A percentile compares a stretch with the other conserved stretches of the same genome.
These are phyloP conservation scores for Rhizopus microsporus DNA, from an alignment of 371 early-diverging fungal species.

Conservation along the genomic window DNA sequence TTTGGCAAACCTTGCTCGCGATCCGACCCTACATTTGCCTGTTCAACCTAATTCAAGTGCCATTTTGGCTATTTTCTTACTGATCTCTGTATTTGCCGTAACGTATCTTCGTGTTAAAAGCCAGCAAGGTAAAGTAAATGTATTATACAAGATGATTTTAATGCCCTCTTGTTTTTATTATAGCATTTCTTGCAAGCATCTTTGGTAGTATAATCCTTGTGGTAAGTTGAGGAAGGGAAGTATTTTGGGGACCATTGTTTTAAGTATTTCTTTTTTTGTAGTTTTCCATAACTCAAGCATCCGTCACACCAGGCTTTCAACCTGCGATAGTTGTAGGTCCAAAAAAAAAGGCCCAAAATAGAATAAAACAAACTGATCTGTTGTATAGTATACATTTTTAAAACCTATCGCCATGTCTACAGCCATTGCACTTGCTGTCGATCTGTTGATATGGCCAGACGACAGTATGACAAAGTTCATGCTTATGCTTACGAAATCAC, in stretches of 20 bases:
- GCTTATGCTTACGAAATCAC: conserved; percentile 22
- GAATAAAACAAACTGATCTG: neutral
- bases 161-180: neutral
- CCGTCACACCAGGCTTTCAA: conserved; percentile 25
- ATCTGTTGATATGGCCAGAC: conserved; percentile 45
- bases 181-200: conserved; percentile 44
- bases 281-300: conserved; percentile 39
- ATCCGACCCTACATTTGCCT: conserved; percentile 25
- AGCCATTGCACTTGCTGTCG: conserved; percentile 31
- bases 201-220: conserved; percentile 38
- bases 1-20: conserved; percentile 37
- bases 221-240: conserved; percentile 18
- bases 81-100: conserved; percentile 38
- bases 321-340: conserved; percentile 30
- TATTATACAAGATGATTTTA: neutral
- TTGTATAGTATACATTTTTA: conserved; percentile 38
- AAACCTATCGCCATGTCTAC: conserved; percentile 36
- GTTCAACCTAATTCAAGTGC: conserved; percentile 41
- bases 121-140: conserved; percentile 33
- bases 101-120: conserved; percentile 37
- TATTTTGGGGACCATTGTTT: neutral
- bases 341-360: neutral
- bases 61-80: conserved; percentile 35
- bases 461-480: conserved; percentile 45
- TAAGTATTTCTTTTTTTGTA: conserved; percentile 5